Percentiles rank a stretch among this genome's conserved stretches.
Conservation (phyloP, 768 basidiomycete species). For the Rhizopogon rudus region DNA sequence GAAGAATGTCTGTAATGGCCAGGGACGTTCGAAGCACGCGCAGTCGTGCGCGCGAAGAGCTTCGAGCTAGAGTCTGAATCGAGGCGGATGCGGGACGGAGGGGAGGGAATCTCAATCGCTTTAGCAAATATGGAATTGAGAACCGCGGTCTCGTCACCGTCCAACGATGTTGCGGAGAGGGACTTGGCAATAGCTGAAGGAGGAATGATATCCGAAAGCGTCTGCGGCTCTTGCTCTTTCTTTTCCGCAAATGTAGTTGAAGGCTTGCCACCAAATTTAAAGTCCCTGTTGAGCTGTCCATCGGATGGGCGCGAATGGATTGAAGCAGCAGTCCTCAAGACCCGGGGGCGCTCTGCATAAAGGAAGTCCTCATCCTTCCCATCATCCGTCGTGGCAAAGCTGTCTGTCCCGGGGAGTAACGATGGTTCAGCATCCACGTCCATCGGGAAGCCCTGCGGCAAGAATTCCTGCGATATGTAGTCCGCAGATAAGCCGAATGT, state of each 20-base stretch:
- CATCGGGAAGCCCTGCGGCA: constrained; percentile 11
- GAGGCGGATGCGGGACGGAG: constrained; percentile 28
- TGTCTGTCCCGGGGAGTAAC: constrained; percentile 34
- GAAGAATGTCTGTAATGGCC: constrained; percentile 38
- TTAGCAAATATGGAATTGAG: constrained; percentile 53
- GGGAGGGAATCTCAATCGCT: constrained; percentile 33
- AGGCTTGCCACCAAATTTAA: constrained; percentile 64
- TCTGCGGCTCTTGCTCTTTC: constrained; percentile 33
- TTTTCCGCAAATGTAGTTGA: constrained; percentile 6
- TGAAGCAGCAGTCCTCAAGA: constrained; percentile 22
- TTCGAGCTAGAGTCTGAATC: constrained; percentile 43
- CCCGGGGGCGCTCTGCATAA: constrained; percentile 8
- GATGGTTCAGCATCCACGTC: constrained; percentile 31
- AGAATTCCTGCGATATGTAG: constrained; percentile 13
- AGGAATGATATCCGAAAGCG: constrained; percentile 74
- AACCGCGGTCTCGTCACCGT: constrained; percentile 47
- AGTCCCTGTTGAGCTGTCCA: constrained; percentile 64
- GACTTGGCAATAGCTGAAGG: constrained; percentile 49
- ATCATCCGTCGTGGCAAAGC: constrained; percentile 17
- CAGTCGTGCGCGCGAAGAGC: constrained; percentile 18
- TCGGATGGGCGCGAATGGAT: constrained; percentile 46
- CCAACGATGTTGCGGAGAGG: constrained; percentile 39
- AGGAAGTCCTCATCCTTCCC: constrained; percentile 31
- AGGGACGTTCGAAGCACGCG: constrained; percentile 12
- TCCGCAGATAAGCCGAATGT: constrained; percentile 15